Percentiles rank a stretch among this genome's conserved stretches.
Evolutionary conservation across 331 rosid genomes (phyloP).

Genomic region (Arachis monticola): DNA sequence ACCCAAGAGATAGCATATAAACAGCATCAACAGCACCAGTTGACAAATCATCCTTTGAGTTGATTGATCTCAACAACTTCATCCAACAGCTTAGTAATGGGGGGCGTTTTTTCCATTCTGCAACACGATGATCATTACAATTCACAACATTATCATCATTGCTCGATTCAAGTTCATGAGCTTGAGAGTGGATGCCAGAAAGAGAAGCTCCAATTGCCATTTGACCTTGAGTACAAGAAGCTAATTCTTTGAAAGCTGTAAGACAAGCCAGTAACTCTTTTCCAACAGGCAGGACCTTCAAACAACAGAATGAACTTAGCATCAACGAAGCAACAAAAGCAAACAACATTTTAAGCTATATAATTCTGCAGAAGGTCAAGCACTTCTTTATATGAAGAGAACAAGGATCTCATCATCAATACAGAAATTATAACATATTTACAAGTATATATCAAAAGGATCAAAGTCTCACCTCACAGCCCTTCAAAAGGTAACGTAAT

Average conservation of each 20-base stretch:
- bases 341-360: conserved; percentile 13
- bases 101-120: conserved; percentile 73
- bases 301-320: conserved; percentile 37
- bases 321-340: conserved; percentile 27
- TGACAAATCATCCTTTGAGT: conserved; percentile 62
- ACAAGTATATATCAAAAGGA: conserved; percentile 31
- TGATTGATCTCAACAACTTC: conserved; percentile 66
- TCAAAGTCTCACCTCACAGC: conserved; percentile 73
- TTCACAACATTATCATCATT: conserved; percentile 55
- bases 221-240: conserved; percentile 72
- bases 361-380: conserved; percentile 23
- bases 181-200: conserved; percentile 42
- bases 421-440: conserved; percentile 32
- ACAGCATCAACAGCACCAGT: conserved; percentile 61
- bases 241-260: conserved; percentile 71
- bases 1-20: conserved; percentile 66
- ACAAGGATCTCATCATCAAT: conserved; percentile 26
- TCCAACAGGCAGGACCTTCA: conserved; percentile 88
- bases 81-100: conserved; percentile 80
- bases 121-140: conserved; percentile 47
- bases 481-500: conserved; percentile 62
- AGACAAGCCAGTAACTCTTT: conserved; percentile 89
- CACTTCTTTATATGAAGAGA: conserved; percentile 8
- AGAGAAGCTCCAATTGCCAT: conserved; percentile 61
- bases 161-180: conserved; percentile 49